Base-by-base conservation (phyloP, 225 moss, liverwort and hornwort species). In the Polytrichum commune region DNA sequence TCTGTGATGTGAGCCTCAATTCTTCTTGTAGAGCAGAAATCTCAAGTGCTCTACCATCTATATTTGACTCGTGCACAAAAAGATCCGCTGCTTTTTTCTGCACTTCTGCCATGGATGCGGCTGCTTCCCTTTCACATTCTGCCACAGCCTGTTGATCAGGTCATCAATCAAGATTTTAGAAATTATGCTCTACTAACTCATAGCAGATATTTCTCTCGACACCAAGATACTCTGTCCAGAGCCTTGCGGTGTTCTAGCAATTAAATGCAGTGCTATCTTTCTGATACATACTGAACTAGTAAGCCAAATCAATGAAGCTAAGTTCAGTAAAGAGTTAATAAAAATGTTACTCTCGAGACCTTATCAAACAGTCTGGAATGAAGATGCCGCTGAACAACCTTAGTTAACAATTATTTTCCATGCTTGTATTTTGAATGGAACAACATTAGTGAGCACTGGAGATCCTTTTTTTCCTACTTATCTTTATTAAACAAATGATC, bases 61-160 rank as follows among this genome's bases (percentile, higher is more conserved):
- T 83, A 69, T 83, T 89, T 53, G 96, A 97, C 69, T 97, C 96
- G 63, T 90, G 96, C 27, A 82, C 86, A 84, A 89, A 93, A 18
- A 97, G 84, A 72, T 90, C 88, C 69, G 92, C 92, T 56, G 96
- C 90, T 78, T 92, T 93, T 62, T 92, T 90, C 75, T 97, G 96
- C 69, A 97, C 84, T 55, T 97, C 89, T 66, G 89, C 93, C 77
- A 97, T 72, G 61, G 96, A 93, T 6, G 84, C 75, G 25, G 93
- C 92, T 77, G 85, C 96, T 85, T 93, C 96, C 79, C 79, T 89
- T 80, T 97, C 96, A 82, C 90, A 92, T 78, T 92, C 96, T 73
- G 90, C 82, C 62, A 93, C 92, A 66, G 88, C 90, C 96, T 97
- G 80, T 74, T 63, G 33, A 33, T 38, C 38, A 38, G 38, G 38